Evolutionary conservation across 2,329 filamentous ascomycete genomes (phyloP), one percentile per base, ranked within the genome.

Genomic region (Dactylellina cionopaga): DNA sequence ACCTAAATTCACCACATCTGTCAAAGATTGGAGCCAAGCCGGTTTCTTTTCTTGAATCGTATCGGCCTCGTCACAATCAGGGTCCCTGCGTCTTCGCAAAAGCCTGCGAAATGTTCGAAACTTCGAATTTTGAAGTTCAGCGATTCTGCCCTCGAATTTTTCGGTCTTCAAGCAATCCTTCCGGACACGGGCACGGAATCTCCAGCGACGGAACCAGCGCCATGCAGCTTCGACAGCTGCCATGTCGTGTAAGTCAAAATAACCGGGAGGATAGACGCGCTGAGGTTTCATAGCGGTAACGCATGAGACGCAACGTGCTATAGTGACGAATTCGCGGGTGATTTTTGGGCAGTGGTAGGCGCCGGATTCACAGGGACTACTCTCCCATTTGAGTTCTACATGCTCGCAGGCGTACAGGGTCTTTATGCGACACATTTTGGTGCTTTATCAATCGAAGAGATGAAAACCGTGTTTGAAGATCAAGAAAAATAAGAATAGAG

Each of bases 331-430:
- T 6, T 43, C 39, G 17, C 39, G 17, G 39, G 4, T 19, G 9
- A 43, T 11, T 11, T 19, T 9, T 3, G 17, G 17, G 39, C 39
- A 43, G 11, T 22, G 17, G 39, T 43, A 3, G 15, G n/a, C n/a
- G n/a, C n/a, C n/a, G 13, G 41, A 44, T 52, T 33, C 33, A 13
- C 5, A 24, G 17, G 35, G 35, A 56, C 11, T 27, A 13, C 15
- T 39, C 22, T 43, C 22, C 52, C 52, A 56, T 56, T 56, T 56
- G 22, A 56, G 19, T 27, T 56, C 52, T 7, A 15, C 31, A n/a
- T 56, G 52, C 1, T 24, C 35, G 37, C 52, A 56, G 4, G 19
- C 9, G 24, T 56, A 56, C 10, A 15, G 17, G 15, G 29, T 9
- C 27, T 22, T 15, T 10, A 27, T 17, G 11, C 37, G 52, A 19